These are phyloP conservation scores for Malus sylvestris DNA, from an alignment of 306 rosid genomes.

Conservation along the genomic window DNA sequence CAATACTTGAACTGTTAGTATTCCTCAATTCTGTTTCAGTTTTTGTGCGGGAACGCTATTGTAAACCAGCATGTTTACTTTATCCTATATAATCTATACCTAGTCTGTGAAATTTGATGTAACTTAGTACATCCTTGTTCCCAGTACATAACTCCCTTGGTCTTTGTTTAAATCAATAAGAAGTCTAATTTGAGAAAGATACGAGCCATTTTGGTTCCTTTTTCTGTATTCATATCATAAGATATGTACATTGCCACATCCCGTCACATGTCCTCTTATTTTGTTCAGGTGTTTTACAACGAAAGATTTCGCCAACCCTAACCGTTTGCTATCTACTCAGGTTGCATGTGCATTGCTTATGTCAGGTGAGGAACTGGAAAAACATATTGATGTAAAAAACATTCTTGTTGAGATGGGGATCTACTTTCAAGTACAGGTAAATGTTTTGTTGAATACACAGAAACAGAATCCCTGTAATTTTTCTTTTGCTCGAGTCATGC, in stretches of 20 bases:
- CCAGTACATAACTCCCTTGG: neutral
- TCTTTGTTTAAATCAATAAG: neutral
- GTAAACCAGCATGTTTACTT: constrained; percentile 2
- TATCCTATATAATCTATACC: neutral
- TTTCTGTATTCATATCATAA: neutral
- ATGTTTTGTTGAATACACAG: neutral
- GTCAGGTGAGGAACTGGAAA: constrained; percentile 30
- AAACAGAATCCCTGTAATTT: neutral
- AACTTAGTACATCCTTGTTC: neutral
- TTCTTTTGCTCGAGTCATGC: neutral
- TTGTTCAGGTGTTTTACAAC: neutral
- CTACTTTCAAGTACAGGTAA: constrained; percentile 43
- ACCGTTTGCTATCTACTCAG: constrained; percentile 5
- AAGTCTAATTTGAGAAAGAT: neutral
- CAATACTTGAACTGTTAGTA: neutral
- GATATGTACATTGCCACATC: neutral
- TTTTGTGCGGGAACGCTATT: neutral
- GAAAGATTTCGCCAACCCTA: constrained; percentile 13
- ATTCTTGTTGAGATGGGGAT: constrained; percentile 36
- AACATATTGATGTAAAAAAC: constrained; percentile 27
- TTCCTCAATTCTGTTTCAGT: neutral
- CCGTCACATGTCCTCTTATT: neutral
- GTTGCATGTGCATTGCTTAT: constrained; percentile 40
- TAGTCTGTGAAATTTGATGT: constrained; percentile 2
- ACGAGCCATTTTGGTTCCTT: neutral